Percentiles rank a stretch among this genome's conserved stretches.
Evolutionary conservation across 2,329 filamentous ascomycete genomes (phyloP).

Genomic region (Cytospora chrysosperma): DNA sequence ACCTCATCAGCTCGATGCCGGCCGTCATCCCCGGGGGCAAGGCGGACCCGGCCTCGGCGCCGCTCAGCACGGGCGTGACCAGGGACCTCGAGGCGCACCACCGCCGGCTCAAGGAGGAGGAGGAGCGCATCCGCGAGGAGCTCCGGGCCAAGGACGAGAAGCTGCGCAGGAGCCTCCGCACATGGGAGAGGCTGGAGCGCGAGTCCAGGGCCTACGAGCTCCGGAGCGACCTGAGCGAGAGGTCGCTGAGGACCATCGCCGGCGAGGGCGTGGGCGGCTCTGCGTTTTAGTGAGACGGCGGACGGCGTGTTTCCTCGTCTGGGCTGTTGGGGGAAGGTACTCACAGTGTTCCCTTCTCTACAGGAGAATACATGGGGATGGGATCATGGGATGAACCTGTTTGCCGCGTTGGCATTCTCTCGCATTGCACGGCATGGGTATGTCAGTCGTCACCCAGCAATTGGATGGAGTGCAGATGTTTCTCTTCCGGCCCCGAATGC

Average conservation of each 20-base stretch:
- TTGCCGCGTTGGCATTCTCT: neutral
- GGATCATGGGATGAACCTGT: too few species aligned
- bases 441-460: too few species aligned
- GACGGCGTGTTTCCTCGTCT: neutral
- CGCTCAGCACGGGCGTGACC: constrained; percentile 47
- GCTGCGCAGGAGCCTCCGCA: constrained; percentile 50
- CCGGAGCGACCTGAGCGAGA: constrained; percentile 56
- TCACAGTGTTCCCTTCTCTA: neutral
- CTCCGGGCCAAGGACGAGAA: constrained; percentile 53
- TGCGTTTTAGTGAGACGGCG: constrained; percentile 44
- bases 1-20: constrained; percentile 50
- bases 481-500: too few species aligned
- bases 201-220: constrained; percentile 55
- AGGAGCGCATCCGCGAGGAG: constrained; percentile 56
- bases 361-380: too few species aligned
- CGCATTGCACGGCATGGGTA: neutral
- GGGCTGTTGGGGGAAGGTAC: too few species aligned
- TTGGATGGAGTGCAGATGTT: too few species aligned
- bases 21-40: constrained; percentile 55
- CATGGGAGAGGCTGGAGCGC: constrained; percentile 55
- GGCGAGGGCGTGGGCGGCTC: constrained; percentile 56
- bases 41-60: constrained; percentile 46
- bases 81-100: constrained; percentile 56
- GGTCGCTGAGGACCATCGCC: constrained; percentile 55
- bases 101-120: constrained; percentile 55